Evolutionary conservation across 2,329 filamentous ascomycete species (phyloP).

Genomic region (Cytospora paraplurivora): DNA sequence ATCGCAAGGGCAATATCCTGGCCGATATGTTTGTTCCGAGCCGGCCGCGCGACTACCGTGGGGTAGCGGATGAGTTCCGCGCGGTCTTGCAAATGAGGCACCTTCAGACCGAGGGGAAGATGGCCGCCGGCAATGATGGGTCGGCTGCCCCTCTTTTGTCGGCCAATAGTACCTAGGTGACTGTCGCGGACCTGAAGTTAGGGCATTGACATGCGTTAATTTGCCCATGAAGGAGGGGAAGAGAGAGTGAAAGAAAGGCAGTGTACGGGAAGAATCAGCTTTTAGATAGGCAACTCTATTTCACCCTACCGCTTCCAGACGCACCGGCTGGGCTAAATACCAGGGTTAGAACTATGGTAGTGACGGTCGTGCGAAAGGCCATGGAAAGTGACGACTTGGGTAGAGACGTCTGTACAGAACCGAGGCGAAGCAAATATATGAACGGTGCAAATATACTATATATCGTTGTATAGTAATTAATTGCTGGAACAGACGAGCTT

Average conservation of each 20-base stretch:
- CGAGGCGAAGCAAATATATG: neutral
- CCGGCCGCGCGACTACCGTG: neutral
- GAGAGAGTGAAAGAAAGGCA: neutral
- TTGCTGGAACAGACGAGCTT: too few species aligned
- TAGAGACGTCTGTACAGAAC: neutral
- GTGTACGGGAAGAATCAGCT: neutral
- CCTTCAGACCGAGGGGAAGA: conserved; percentile 1
- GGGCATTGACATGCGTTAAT: neutral
- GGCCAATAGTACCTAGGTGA: neutral
- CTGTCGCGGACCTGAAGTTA: neutral
- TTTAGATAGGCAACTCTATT: neutral
- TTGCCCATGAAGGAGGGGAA: neutral
- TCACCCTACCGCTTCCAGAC: too few species aligned
- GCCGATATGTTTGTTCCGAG: neutral
- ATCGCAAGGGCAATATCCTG: neutral
- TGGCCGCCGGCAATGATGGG: neutral
- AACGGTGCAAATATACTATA: neutral
- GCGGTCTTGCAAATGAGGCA: neutral
- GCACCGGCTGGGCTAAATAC: neutral
- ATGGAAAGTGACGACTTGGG: neutral
- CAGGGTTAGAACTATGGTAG: neutral
- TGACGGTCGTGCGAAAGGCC: neutral
- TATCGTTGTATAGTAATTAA: neutral
- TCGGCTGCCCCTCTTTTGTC: neutral
- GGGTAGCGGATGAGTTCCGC: conserved; percentile 5